Base-by-base conservation (phyloP, 2,329 filamentous ascomycete genomes). In the Colletotrichum sp. region DNA sequence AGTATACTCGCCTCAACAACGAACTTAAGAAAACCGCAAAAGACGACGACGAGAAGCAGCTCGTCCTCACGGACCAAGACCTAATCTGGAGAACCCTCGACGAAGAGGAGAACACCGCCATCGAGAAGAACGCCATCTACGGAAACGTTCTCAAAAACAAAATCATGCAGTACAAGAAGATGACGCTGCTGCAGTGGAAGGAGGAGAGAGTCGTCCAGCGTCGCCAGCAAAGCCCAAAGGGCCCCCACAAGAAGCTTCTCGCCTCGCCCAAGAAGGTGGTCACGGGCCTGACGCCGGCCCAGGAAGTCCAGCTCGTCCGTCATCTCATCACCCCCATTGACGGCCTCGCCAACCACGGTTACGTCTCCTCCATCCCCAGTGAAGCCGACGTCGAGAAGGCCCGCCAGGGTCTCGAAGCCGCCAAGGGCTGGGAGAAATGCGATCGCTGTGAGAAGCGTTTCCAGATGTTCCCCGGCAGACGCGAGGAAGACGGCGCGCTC, bases 391-490 rank as follows among this genome's bases (percentile, higher is more conserved):
- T 98, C 21, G 87, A 90, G 68, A 88, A 90, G 67, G 93, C 95
- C 1, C 90, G 88, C 39, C 88, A 90, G 59, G 95, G 93, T 0
- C 89, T 95, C 0, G 87, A 91, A 64, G 88, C 92, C 9, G 91
- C 94, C 15, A 90, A 92, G 68, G 95, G 95, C 64, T 98, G 93
- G 89, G 97, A 99, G 85, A 90, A 92, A 66, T 99, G 97, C 81
- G 96, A 98, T 81, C 93, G 97, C 24, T 99, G 97, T 84, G 89
- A 89, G 57, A 92, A 92, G 39, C 93, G 96, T 26, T 99, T 99
- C 81, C 95, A 98, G 81, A 95, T 98, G 5, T 99, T 98, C 78
- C 95, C 96, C 0, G 95, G 96, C 5, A 92, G 96, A 57, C 91
- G 96, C 70, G 91, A 93, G 75, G 90, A 93, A 79, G 97, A 98